Conservation (phyloP, 169 alveolate genomes). For the Perkinsus olseni region DNA sequence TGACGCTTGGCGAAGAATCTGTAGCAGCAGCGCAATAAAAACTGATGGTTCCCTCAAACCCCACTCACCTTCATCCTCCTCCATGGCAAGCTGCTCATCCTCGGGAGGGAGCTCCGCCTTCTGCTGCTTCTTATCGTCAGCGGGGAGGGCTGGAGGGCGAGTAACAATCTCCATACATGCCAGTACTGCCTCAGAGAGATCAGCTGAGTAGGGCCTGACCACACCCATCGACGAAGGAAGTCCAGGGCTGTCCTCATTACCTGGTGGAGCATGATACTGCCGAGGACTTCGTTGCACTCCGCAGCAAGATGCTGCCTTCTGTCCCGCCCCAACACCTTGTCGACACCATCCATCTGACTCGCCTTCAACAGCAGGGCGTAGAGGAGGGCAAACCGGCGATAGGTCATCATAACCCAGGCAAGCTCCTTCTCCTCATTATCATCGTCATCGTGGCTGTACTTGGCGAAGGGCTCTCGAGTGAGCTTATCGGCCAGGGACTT, state of each 20-base stretch:
- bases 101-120: neutral
- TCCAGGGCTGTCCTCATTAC: neutral
- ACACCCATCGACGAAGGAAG: neutral
- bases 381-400: neutral
- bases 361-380: neutral
- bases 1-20: neutral
- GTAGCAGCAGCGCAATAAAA: neutral
- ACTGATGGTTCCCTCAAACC: neutral
- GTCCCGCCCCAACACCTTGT: neutral
- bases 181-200: neutral
- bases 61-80: neutral
- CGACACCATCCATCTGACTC: neutral
- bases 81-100: neutral
- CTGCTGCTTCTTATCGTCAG: neutral
- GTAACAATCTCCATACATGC: neutral
- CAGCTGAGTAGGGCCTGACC: neutral
- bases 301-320: neutral
- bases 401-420: neutral
- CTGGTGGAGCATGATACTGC: neutral
- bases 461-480: neutral
- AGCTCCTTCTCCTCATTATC: neutral
- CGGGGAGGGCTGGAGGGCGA: neutral
- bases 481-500: neutral
- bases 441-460: neutral
- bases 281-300: neutral